These are phyloP conservation scores for Bacidia gigantensis DNA, from an alignment of 495 filamentous ascomycete genomes.

Conservation along the genomic window DNA sequence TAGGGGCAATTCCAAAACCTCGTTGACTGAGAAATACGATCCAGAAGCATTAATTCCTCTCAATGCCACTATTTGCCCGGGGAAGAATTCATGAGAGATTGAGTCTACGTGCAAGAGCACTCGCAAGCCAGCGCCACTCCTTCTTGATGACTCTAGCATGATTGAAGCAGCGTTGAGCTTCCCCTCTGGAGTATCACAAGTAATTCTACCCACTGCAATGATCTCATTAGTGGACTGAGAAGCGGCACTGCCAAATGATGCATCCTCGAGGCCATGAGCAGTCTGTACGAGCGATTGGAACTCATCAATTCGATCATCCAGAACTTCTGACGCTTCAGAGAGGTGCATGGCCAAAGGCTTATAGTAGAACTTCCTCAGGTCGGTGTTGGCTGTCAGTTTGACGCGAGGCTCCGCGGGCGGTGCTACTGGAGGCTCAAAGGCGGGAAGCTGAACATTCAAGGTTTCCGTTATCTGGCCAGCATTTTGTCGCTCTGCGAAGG, in stretches of 20 bases:
- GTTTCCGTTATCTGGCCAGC: conserved; percentile 71
- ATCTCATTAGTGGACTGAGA: conserved; percentile 74
- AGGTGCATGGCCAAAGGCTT: conserved; percentile 88
- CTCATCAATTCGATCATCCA: conserved; percentile 90
- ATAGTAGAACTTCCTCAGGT: conserved; percentile 80
- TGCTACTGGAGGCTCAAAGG: conserved; percentile 55
- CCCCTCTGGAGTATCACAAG: conserved; percentile 69
- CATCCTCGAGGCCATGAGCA: conserved; percentile 60
- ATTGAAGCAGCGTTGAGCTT: conserved; percentile 72
- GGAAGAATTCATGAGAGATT: conserved; percentile 74
- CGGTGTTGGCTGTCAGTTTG: conserved; percentile 65
- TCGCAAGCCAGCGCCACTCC: conserved; percentile 68
- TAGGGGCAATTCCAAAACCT: conserved; percentile 60
- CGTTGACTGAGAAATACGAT: conserved; percentile 64
- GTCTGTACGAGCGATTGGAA: conserved; percentile 59
- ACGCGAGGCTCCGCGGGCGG: conserved; percentile 65
- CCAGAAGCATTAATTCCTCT: conserved; percentile 78
- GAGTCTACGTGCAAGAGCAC: conserved; percentile 65
- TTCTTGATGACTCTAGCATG: conserved; percentile 73
- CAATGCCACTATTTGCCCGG: conserved; percentile 83
- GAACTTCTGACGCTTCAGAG: conserved; percentile 77
- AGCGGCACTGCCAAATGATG: conserved; percentile 77
- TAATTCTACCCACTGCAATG: conserved; percentile 80
- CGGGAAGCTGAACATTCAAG: conserved; percentile 60
- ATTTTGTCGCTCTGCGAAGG: conserved; percentile 59